Conservation (phyloP, 352 stramenopile species). For the Pythium monospermum region DNA sequence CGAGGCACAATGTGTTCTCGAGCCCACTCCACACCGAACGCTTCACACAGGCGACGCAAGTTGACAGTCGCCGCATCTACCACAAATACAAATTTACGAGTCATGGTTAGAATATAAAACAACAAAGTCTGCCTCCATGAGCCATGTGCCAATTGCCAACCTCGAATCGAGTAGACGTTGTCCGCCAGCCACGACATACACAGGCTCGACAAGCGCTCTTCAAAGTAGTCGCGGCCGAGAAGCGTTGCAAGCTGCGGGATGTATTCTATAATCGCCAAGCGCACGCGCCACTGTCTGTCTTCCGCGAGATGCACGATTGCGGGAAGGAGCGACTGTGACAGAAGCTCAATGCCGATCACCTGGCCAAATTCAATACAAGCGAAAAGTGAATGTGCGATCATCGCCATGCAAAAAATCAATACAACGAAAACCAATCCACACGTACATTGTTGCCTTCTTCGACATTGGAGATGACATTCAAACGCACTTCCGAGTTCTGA, state of each 20-base stretch:
- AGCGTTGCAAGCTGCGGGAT: conserved; percentile 96
- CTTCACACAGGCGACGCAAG: conserved; percentile 90
- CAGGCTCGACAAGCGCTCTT: conserved; percentile 91
- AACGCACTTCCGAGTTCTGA: conserved; percentile 94
- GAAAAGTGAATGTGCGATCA: background rate
- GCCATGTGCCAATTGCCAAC: conserved; percentile 8
- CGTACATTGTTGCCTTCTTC: conserved; percentile 92
- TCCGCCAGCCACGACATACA: conserved; percentile 97
- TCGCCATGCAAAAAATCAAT: background rate
- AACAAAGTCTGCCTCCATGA: background rate
- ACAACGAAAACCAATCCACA: too few species aligned
- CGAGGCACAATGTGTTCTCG: conserved; percentile 91
- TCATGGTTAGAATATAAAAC: background rate
- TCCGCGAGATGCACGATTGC: conserved; percentile 97
- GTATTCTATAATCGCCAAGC: conserved; percentile 98
- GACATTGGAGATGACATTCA: conserved; percentile 99
- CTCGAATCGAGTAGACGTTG: conserved; percentile 96
- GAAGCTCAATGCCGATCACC: conserved; percentile 96
- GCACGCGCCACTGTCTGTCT: conserved; percentile 98
- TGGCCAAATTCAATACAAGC: conserved; percentile 14
- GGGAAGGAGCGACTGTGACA: conserved; percentile 95
- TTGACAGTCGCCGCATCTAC: conserved; percentile 93
- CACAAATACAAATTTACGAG: background rate
- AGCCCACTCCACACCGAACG: conserved; percentile 96
- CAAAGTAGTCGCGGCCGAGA: conserved; percentile 95